phyloP scores from a whole-genome alignment of 192 early-diverging fungal species.

The Coemansia sp. region DNA sequence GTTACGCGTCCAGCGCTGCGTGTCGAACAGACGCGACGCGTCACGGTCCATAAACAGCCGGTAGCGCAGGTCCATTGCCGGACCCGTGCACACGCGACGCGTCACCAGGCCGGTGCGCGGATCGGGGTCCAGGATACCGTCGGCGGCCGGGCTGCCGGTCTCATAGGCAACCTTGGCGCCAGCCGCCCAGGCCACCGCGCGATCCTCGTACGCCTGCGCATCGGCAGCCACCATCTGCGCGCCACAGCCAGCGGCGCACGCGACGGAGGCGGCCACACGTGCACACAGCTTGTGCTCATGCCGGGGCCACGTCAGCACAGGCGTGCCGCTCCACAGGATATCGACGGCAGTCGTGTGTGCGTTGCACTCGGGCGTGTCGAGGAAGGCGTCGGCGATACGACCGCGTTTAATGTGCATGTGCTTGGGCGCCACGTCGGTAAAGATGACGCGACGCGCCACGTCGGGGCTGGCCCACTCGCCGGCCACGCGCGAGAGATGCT shows the following conservation, averaged over 20 bases:
- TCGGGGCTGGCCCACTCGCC: conserved; percentile 69
- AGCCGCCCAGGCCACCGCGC: conserved; percentile 61
- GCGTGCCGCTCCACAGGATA: conserved; percentile 92
- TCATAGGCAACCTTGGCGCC: conserved; percentile 33
- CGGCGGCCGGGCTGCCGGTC: conserved; percentile 6
- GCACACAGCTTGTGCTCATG: conserved; percentile 89
- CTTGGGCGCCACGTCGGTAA: conserved; percentile 82
- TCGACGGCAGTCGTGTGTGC: conserved; percentile 95
- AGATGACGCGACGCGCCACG: conserved; percentile 77
- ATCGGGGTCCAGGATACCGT: conserved; percentile 24
- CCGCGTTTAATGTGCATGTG: conserved; percentile 90
- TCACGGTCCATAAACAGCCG: conserved; percentile 78
- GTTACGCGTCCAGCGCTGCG: conserved; percentile 77
- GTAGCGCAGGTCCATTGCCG: conserved; percentile 63
- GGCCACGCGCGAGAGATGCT: conserved; percentile 69
- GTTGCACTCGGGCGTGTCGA: conserved; percentile 96
- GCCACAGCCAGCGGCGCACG: conserved; percentile 73
- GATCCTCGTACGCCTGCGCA: conserved; percentile 65
- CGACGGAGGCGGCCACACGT: conserved; percentile 85
- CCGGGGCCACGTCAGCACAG: conserved; percentile 84
- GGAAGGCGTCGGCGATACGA: conserved; percentile 85
- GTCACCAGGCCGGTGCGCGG: conserved; percentile 26
- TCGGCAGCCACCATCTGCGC: conserved; percentile 63
- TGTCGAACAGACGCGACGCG: conserved; percentile 82
- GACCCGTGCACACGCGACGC: conserved; percentile 39